Evolutionary conservation across 2,329 filamentous ascomycete genomes (phyloP), one percentile per base, ranked within the genome.

Genomic region (Penicillium expansum): DNA sequence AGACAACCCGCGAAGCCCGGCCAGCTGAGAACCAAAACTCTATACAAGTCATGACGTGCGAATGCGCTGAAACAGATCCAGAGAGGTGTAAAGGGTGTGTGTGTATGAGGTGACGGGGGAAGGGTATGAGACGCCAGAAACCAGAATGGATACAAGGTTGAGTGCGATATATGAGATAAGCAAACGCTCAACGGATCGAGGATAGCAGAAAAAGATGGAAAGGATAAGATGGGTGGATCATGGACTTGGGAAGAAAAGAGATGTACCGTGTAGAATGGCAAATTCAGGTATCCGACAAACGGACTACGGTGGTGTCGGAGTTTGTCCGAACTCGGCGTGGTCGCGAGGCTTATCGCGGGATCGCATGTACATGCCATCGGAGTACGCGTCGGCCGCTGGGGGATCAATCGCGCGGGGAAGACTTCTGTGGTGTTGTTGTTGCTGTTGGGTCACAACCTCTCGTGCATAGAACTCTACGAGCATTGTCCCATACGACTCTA

Each of bases 401-500:
- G 49, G 20, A 35, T 62, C 56, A 1, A 67, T 62, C 10, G 63
- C 35, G 20, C 63, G 58, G 39, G 69, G 63, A 3, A 66, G 49
- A 16, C 56, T 62, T 30, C 56, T 42, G 13, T 50, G 37, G 24
- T 64, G 62, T 16, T 62, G 62, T 18, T 68, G 66, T n/a, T n/a
- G n/a, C 27, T 69, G 79, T 67, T 88, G 86, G 27, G 85, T 80
- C 27, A 96, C 84, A 16, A 97, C 88, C 73, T 99, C 94, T 52
- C 93, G 83, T 0, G 92, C 93, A 70, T 97, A 99, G 70, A 97
- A 99, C 70, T 97, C 93, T 16, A 99, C 94, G 13, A 99, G 81
- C 93, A 97, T 97, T 1, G 94, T 99, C 5, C 92, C 94, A 68
- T 99, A 99, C 0, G 92, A 91, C 74, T 99, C 94, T 57, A 99